phyloP scores from a whole-genome alignment of 768 basidiomycete genomes.

The Xerocomus spinulosus region DNA sequence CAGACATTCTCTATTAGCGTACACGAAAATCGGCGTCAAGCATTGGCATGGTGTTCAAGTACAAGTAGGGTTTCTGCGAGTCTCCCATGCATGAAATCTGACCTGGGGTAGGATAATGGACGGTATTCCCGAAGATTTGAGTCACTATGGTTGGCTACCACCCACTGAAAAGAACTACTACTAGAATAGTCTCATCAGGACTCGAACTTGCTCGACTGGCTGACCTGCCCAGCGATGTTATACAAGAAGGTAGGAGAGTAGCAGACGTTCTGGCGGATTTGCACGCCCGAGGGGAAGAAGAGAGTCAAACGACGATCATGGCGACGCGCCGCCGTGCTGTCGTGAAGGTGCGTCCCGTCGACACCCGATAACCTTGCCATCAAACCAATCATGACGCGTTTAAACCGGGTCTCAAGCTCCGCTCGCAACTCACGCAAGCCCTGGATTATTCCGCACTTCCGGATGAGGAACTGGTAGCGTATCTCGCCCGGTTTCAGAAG shows the following conservation, averaged over 20 bases:
- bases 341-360: slow-evolving; percentile 47
- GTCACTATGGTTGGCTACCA: slow-evolving; percentile 63
- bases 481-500: slow-evolving; percentile 64
- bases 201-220: slow-evolving; percentile 86
- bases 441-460: slow-evolving; percentile 34
- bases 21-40: slow-evolving; percentile 48
- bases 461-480: slow-evolving; percentile 53
- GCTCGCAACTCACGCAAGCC: slow-evolving; percentile 71
- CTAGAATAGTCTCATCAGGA: slow-evolving; percentile 45
- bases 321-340: slow-evolving; percentile 63
- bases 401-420: too few relatives aligned
- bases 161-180: background rate
- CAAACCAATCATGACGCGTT: background rate
- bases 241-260: slow-evolving; percentile 58
- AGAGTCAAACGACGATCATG: slow-evolving; percentile 57
- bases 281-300: slow-evolving; percentile 52
- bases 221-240: slow-evolving; percentile 72
- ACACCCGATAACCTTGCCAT: background rate
- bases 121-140: slow-evolving; percentile 54
- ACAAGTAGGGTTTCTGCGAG: slow-evolving; percentile 48
- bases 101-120: slow-evolving; percentile 58
- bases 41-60: slow-evolving; percentile 71
- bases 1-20: slow-evolving; percentile 36
- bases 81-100: background rate
- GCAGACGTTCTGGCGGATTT: slow-evolving; percentile 55